Evolutionary conservation across 1,284 basidiomycete genomes (phyloP), one percentile per base, ranked within the genome.

Genomic region (Stereum hirsutum): DNA sequence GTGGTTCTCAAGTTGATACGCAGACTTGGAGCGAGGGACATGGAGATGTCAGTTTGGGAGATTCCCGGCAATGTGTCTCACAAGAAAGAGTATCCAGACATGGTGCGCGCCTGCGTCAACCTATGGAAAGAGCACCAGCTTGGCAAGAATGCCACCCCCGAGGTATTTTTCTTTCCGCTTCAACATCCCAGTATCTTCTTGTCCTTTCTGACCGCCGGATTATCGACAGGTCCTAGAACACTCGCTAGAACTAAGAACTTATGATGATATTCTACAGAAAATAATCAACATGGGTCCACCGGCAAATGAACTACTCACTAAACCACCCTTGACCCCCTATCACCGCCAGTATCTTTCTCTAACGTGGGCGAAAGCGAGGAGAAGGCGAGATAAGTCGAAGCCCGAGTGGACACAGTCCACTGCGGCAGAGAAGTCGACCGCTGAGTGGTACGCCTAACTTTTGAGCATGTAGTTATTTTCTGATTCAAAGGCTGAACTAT

Each of bases 181-280:
- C n/a, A n/a, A n/a, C n/a, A n/a, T n/a, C n/a, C n/a, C n/a, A n/a
- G n/a, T n/a, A n/a, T n/a, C n/a, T n/a, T n/a, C n/a, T n/a, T n/a
- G n/a, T n/a, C n/a, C n/a, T n/a, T n/a, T n/a, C n/a, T n/a, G n/a
- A n/a, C n/a, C n/a, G n/a, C n/a, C n/a, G n/a, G n/a, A n/a, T n/a
- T n/a, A n/a, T n/a, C n/a, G n/a, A n/a, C 15, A 40, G 39, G 25
- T 40, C 11, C 39, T 41, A 6, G 39, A 41, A 27, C 39, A 41
- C 17, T 30, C 30, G 19, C 7, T 2, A 11, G 39, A 41, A n/a
- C 27, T 41, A 2, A n/a, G 15, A 5, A 41, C 39, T 4, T 41
- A 20, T 21, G 14, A 20, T 6, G 39, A 41, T 2, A 41, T 41
- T 14, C 27, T 31, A 21, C 11, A n/a, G 12, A 7, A 15, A 15